Percentiles rank a stretch among this genome's conserved stretches.
These are phyloP conservation scores for Exidia glandulosa DNA, from an alignment of 768 basidiomycete genomes.

Conservation along the genomic window DNA sequence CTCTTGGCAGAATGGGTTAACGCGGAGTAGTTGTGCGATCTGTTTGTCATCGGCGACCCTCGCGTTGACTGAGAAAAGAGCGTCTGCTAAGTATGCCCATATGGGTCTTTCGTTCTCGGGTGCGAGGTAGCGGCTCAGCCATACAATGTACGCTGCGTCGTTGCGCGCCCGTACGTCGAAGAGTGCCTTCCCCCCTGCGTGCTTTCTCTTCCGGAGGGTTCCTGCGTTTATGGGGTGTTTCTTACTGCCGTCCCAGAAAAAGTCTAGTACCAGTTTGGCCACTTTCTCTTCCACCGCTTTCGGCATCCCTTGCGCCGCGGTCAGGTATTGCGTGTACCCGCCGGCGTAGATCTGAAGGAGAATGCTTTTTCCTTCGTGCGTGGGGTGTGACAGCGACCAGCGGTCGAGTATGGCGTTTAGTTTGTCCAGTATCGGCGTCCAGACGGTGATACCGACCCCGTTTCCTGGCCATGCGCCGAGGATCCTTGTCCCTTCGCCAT, in stretches of 20 bases:
- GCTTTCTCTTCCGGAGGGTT: neutral
- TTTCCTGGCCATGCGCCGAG: conserved; percentile 16
- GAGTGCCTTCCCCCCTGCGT: neutral
- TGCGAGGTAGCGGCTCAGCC: conserved; percentile 13
- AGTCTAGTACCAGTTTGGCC: no score
- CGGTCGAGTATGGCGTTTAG: conserved; percentile 7
- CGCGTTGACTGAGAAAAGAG: neutral
- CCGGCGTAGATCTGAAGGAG: no score
- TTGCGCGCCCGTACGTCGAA: neutral
- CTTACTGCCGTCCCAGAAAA: no score
- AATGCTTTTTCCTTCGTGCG: no score
- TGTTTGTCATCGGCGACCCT: neutral
- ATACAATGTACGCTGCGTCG: neutral
- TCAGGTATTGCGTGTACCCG: no score
- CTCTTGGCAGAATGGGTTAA: neutral
- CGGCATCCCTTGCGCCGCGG: no score
- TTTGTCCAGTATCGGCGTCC: no score
- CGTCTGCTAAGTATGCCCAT: conserved; percentile 21
- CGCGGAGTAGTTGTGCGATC: neutral
- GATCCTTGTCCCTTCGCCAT: no score
- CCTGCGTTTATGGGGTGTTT: no score
- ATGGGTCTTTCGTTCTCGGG: conserved; percentile 9
- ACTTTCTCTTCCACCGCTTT: no score
- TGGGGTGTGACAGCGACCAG: no score
- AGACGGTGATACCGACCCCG: neutral